These are phyloP conservation scores for Cicer chorassanicum DNA, from an alignment of 306 rosid species.

Conservation along the genomic window DNA sequence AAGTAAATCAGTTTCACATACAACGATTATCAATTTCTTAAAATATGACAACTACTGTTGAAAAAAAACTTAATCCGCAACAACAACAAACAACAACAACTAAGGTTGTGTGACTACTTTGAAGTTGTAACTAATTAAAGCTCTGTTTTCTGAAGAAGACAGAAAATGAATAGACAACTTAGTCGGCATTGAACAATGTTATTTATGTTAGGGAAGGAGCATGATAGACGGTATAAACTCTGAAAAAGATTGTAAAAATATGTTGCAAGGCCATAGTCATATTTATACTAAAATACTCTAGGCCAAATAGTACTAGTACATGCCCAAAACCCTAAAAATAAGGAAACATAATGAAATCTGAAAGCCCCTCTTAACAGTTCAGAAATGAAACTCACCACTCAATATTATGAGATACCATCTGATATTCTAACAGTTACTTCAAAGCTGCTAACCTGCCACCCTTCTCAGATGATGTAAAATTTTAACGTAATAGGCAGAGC, in stretches of 20 bases:
- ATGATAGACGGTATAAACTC: neutral
- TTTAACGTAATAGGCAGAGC: neutral
- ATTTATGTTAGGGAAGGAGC: neutral
- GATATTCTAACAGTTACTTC: neutral
- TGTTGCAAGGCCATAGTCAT: too few species aligned
- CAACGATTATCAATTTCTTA: neutral
- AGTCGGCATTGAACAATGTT: neutral
- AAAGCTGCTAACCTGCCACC: neutral
- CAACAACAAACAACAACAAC: neutral
- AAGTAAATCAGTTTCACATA: neutral
- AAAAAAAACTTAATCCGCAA: too few species aligned
- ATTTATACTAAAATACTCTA: neutral
- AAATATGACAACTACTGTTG: neutral
- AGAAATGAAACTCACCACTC: neutral
- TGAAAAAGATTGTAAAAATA: neutral
- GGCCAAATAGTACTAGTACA: neutral
- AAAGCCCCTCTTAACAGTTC: neutral
- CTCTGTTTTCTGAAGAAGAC: neutral
- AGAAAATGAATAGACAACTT: neutral
- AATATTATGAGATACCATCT: neutral
- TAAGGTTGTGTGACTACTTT: constrained; percentile 15
- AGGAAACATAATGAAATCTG: neutral
- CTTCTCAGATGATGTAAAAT: constrained; percentile 20
- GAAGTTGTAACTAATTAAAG: constrained; percentile 6
- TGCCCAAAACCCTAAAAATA: constrained; percentile 10